phyloP scores from a whole-genome alignment of 2,329 filamentous ascomycete genomes.

The Epichloe typhina region DNA sequence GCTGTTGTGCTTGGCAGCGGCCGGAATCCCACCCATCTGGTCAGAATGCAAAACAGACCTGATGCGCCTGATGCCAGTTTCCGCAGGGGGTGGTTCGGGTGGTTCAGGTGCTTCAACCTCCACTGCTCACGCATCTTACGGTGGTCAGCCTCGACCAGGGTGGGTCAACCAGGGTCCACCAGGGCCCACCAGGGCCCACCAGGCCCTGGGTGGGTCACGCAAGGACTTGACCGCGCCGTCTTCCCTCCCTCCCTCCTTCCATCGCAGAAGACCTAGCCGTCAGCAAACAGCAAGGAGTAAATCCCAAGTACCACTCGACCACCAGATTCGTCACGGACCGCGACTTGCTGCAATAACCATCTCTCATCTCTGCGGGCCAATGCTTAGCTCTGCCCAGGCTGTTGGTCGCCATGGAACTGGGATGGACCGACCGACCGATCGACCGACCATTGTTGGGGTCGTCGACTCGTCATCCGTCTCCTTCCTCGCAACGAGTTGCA shows the following conservation, averaged over 20 bases:
- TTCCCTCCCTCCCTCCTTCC: neutral
- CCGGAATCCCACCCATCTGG: no score
- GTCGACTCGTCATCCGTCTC: conserved; percentile 4
- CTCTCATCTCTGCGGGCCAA: conserved; percentile 2
- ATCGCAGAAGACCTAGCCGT: neutral
- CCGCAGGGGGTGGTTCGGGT: no score
- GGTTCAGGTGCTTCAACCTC: neutral
- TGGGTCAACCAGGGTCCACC: no score
- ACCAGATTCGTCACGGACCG: conserved; percentile 4
- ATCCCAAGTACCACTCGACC: neutral
- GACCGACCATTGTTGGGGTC: neutral
- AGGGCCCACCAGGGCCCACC: no score
- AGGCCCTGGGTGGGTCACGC: neutral
- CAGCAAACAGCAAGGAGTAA: conserved; percentile 1
- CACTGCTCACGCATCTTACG: conserved; percentile 6
- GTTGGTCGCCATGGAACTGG: conserved; percentile 6
- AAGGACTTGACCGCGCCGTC: conserved; percentile 2
- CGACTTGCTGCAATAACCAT: neutral
- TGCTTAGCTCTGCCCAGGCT: conserved; percentile 5
- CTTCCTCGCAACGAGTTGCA: conserved; percentile 1
- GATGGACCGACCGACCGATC: neutral
- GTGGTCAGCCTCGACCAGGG: conserved; percentile 6
- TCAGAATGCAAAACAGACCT: no score
- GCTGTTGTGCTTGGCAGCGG: neutral
- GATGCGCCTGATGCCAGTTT: no score